These are phyloP conservation scores for Neovahlkampfia damariscottae DNA, from an alignment of 78 protist genomes.

Conservation along the genomic window DNA sequence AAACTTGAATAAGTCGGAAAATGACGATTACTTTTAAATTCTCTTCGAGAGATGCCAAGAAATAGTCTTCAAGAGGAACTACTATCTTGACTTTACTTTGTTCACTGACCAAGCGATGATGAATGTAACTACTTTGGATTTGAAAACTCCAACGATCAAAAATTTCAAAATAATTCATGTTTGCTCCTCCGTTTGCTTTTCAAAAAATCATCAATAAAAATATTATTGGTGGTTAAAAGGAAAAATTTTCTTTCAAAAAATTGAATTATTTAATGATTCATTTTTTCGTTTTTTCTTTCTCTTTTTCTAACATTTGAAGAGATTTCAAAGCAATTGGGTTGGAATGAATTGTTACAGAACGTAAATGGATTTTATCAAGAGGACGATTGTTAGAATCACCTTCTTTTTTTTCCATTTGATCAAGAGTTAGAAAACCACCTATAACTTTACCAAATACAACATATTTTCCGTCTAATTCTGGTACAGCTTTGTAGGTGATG, in stretches of 20 bases:
- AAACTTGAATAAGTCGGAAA: too few relatives aligned
- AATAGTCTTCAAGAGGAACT: too few relatives aligned
- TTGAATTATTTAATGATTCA: too few relatives aligned
- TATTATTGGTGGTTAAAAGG: neutral
- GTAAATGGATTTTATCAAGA: neutral
- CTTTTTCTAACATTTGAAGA: neutral
- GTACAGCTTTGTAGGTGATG: slow-evolving; percentile 1
- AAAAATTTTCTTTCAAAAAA: neutral
- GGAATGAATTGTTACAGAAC: neutral
- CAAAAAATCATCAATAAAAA: neutral
- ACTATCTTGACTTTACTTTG: too few relatives aligned
- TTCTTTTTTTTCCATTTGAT: neutral
- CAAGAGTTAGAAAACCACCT: neutral
- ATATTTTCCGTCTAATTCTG: neutral
- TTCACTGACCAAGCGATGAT: too few relatives aligned
- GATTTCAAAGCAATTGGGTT: neutral
- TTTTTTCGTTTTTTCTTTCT: neutral
- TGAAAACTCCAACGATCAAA: too few relatives aligned
- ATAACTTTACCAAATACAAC: neutral
- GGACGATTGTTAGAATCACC: neutral
- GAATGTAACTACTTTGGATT: too few relatives aligned
- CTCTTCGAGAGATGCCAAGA: too few relatives aligned
- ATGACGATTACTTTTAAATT: too few relatives aligned
- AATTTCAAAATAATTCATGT: too few relatives aligned
- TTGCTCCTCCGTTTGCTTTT: too few relatives aligned